These are phyloP conservation scores for Solanum lignicaule DNA, from an alignment of 257 asterid genomes.

Conservation along the genomic window DNA sequence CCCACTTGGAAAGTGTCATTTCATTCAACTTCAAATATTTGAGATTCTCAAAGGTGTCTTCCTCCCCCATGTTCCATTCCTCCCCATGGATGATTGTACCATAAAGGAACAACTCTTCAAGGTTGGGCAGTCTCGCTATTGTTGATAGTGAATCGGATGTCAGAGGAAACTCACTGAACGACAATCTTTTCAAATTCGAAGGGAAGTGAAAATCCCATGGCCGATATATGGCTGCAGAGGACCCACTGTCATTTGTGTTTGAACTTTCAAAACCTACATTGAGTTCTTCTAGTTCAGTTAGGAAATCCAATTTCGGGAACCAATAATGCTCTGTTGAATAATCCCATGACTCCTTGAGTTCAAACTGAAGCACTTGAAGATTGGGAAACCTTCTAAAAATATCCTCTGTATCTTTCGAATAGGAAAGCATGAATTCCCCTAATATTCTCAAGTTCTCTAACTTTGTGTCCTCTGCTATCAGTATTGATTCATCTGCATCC, in stretches of 20 bases:
- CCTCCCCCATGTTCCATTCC: neutral
- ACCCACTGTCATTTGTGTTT: neutral
- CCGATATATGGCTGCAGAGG: neutral
- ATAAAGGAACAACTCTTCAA: neutral
- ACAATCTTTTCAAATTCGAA: neutral
- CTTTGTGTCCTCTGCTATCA: neutral
- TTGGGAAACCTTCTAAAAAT: neutral
- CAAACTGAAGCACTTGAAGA: neutral
- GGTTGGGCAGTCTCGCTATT: neutral
- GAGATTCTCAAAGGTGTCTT: neutral
- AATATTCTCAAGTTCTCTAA: rapidly evolving
- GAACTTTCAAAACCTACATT: rapidly evolving
- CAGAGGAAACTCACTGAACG: rapidly evolving
- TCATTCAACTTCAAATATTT: rapidly evolving
- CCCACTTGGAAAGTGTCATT: neutral
- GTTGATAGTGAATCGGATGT: neutral
- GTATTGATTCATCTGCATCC: neutral
- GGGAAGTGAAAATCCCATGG: neutral
- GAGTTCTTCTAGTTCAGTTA: neutral
- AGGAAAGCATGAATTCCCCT: neutral
- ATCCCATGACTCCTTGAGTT: neutral
- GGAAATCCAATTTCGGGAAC: neutral
- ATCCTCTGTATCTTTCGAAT: neutral
- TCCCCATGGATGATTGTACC: rapidly evolving
- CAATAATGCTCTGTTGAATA: neutral